Evolutionary conservation across 805 yeast species (phyloP).

Genomic region (Yarrowia sp.): DNA sequence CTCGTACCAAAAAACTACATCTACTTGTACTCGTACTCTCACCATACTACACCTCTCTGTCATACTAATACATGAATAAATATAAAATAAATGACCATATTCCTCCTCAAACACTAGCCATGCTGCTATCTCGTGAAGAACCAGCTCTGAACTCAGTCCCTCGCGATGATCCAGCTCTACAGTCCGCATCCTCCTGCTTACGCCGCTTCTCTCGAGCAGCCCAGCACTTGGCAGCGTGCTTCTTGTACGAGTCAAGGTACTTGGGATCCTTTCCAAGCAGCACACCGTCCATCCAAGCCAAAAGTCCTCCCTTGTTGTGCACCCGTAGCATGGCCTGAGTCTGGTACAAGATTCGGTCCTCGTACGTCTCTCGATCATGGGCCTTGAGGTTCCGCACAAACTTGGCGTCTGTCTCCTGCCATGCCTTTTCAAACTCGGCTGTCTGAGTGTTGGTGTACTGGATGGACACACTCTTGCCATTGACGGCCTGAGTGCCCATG

Average conservation of each 20-base stretch:
- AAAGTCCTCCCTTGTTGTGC: not conserved
- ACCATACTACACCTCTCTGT: no score
- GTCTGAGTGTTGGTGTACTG: slow-evolving; percentile 16
- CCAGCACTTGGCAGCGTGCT: not conserved
- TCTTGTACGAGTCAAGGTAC: not conserved
- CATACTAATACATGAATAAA: not conserved
- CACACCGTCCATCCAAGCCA: slow-evolving; percentile 6
- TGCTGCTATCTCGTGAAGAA: not conserved
- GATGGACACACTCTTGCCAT: not conserved
- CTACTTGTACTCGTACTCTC: no score
- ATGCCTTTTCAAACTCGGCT: not conserved
- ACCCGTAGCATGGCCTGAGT: slow-evolving; percentile 2
- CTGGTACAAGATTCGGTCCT: slow-evolving; percentile 18
- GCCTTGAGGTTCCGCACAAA: slow-evolving; percentile 1
- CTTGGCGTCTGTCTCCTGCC: not conserved
- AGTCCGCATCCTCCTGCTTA: not conserved
- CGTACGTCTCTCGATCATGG: not conserved
- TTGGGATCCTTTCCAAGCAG: not conserved
- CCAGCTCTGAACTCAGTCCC: no score
- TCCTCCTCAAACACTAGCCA: not conserved
- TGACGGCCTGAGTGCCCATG: not conserved
- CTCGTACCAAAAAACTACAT: no score
- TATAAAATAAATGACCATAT: not conserved
- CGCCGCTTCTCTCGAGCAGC: not conserved
- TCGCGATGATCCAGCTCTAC: no score